Conservation (phyloP, 768 basidiomycete genomes). For the Hericium coralloides region DNA sequence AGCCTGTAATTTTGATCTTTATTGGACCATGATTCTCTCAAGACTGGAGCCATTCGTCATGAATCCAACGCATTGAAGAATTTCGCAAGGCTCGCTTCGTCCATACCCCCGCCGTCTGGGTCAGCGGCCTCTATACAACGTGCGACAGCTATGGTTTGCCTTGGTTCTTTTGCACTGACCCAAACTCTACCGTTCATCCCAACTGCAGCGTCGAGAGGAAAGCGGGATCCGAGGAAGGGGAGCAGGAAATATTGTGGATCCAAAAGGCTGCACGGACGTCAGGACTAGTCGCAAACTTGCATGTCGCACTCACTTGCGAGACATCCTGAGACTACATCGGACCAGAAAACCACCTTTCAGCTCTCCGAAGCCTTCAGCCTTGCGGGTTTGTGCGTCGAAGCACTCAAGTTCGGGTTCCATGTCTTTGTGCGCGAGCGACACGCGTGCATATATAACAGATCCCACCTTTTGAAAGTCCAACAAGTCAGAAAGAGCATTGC, state of each 20-base stretch:
- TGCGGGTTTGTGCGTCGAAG: slow-evolving; percentile 87
- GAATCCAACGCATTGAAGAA: slow-evolving; percentile 39
- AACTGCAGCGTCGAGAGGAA: slow-evolving; percentile 82
- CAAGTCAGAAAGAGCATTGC: background rate
- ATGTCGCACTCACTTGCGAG: slow-evolving; percentile 60
- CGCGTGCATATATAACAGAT: slow-evolving; percentile 81
- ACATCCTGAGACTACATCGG: slow-evolving; percentile 75
- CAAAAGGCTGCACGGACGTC: slow-evolving; percentile 48
- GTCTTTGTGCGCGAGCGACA: slow-evolving; percentile 91
- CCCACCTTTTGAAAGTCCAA: slow-evolving; percentile 54
- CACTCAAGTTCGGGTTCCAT: slow-evolving; percentile 99
- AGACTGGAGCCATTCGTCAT: slow-evolving; percentile 18
- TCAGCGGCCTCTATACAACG: slow-evolving; percentile 80
- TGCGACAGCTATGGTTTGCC: slow-evolving; percentile 64
- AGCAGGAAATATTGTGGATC: slow-evolving; percentile 78
- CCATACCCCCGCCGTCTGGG: slow-evolving; percentile 59
- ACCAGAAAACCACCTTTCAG: slow-evolving; percentile 84
- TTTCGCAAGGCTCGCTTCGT: slow-evolving; percentile 40
- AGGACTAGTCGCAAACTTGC: slow-evolving; percentile 1
- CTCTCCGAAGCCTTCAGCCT: slow-evolving; percentile 90
- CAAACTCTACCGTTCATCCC: slow-evolving; percentile 92
- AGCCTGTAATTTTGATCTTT: background rate
- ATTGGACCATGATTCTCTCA: background rate
- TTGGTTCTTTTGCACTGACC: slow-evolving; percentile 68
- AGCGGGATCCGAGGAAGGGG: slow-evolving; percentile 66